Base-by-base conservation (phyloP, 2,329 filamentous ascomycete genomes). In the Blastomyces emzantsi region DNA sequence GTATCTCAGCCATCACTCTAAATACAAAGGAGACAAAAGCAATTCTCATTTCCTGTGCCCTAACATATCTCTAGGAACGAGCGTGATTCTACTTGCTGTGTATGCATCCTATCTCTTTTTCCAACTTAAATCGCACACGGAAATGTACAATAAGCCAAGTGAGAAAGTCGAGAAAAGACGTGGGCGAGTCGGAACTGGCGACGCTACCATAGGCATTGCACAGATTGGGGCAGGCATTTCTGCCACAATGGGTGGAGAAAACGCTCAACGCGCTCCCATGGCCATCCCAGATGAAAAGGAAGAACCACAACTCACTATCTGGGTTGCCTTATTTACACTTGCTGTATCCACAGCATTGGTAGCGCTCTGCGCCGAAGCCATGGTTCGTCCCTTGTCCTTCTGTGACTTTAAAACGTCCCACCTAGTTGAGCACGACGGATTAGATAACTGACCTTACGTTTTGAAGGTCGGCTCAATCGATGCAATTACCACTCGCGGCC, bases 81-180 rank as follows among this genome's bases (percentile, higher is more conserved):
- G 90, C 15, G 84, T 97, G 65, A 92, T 97, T 66, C 82, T 97
- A 4, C 82, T 97, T 1, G 73, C 95, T 57, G 88, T 95, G 11
- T 97, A 97, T 74, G 86, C 77, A 60, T 88, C 85, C 63, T 97
- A 95, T 71, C 86, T 97, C 1, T 83, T 90, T 75, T 97, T 97
- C 81, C 93, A 97, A 76, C 86, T 97, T 64, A 90, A 91, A 74
- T 92, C 92, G 0, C 92, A 97, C 74, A 82, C 83, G 30, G 80
- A 80, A 9, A 87, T 96, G 73, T 97, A 96, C 80, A 90, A 89
- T 73, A 85, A 86, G 61, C 86, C 90, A 43, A 90, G 87, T 67
- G 82, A 90, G 69, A 96, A 96, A 75, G 88, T 89, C 0, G 84
- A 87, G 2, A 90, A 85, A 70, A 76, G 64, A 55, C 62, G 56